Conservation (phyloP, 352 stramenopile species). For the Pythium folliculosum region DNA sequence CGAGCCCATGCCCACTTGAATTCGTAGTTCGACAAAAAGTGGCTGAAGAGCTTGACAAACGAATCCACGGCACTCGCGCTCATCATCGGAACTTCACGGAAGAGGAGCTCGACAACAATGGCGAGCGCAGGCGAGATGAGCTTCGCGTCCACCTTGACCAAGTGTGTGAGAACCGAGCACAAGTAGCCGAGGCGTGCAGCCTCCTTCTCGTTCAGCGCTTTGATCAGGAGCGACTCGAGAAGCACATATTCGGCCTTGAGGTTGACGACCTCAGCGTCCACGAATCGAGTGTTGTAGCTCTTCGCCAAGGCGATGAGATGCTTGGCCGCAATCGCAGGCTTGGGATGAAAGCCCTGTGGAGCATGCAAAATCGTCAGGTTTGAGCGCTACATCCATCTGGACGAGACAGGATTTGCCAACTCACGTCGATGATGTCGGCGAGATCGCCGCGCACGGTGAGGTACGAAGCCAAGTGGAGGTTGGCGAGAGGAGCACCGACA, state of each 20-base stretch:
- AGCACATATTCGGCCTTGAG: constrained; percentile 82
- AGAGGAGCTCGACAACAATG: constrained; percentile 85
- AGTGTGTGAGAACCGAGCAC: constrained; percentile 70
- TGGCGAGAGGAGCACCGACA: constrained; percentile 60
- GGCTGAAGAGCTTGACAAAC: constrained; percentile 82
- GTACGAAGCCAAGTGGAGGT: constrained; percentile 72
- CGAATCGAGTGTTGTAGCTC: constrained; percentile 66
- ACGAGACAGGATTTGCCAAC: background rate
- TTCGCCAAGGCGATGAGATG: constrained; percentile 58
- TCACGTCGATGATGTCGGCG: constrained; percentile 50
- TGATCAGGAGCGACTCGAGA: constrained; percentile 71
- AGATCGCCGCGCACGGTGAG: constrained; percentile 60
- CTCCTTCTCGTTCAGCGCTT: constrained; percentile 50
- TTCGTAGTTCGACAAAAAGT: constrained; percentile 89
- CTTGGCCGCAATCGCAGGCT: constrained; percentile 73
- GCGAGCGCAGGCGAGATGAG: constrained; percentile 70
- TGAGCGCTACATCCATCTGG: background rate
- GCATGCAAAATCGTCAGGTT: background rate
- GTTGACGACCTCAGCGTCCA: constrained; percentile 32
- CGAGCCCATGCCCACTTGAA: constrained; percentile 85
- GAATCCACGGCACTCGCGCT: constrained; percentile 50
- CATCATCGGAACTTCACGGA: constrained; percentile 80
- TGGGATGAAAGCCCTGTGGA: constrained; percentile 59
- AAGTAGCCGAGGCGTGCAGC: constrained; percentile 59
- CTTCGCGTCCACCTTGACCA: constrained; percentile 75